Evolutionary conservation across 225 moss, liverwort and hornwort genomes (phyloP), one percentile per base, ranked within the genome.

Genomic region (Thuidium tamariscinum): DNA sequence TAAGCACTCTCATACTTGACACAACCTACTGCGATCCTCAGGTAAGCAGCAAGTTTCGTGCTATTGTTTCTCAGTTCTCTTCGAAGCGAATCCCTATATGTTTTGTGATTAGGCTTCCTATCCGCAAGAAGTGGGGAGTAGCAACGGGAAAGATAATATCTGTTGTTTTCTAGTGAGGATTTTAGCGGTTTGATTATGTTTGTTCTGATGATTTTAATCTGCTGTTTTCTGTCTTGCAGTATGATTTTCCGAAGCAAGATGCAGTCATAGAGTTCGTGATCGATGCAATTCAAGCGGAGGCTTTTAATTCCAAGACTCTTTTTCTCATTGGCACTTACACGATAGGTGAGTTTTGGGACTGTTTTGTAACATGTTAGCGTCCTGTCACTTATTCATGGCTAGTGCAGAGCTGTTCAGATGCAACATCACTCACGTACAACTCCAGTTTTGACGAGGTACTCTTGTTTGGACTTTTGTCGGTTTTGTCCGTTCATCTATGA

Each of bases 281-380:
- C 56, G 99, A 99, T 81, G 99, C 99, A 15, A 99, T 99, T 73
- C 93, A 99, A 93, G 99, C 99, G 30, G 99, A 99, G 88, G 90
- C 95, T 61, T 99, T 99, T 86, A 99, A 99, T 88, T 64, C 83
- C 46, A 94, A 93, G 41, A 99, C 99, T 46, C 95, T 97, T 83
- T 99, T 99, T 87, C 96, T 99, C 65, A 99, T 99, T 74, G 99
- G 99, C 89, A 95, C 99, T 68, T 99, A 99, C 36, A 97, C 95
- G 48, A 95, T 99, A 74, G 99, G 99, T 97, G 57, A 86, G 89
- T 70, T 72, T 82, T 78, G 61, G 26, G 72, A 73, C 81, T 85
- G 48, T 34, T 80, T 15, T 25, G 48, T 57, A 25, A 71, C 82
- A 52, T 60, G 39, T 34, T 34, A 71, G 60, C 41, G 23, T 86